These are phyloP conservation scores for Chrysoporthe deuterocubensis DNA, from an alignment of 2,329 filamentous ascomycete genomes.

Conservation along the genomic window DNA sequence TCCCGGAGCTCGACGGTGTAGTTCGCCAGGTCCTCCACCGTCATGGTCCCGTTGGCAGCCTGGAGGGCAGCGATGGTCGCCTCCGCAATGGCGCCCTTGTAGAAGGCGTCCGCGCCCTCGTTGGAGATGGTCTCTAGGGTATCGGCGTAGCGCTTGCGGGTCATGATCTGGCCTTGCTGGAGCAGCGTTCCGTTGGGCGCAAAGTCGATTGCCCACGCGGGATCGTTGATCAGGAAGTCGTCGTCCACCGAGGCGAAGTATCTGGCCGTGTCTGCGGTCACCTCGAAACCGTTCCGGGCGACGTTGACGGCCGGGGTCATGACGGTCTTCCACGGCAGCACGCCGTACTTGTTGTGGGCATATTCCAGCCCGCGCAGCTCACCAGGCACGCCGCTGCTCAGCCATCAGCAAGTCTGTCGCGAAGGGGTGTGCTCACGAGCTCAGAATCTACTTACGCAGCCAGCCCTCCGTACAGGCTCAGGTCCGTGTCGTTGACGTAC, in stretches of 20 bases:
- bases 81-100: conserved; percentile 70
- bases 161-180: conserved; percentile 73
- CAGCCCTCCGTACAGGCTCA: conserved; percentile 70
- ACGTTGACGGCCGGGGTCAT: conserved; percentile 72
- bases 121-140: conserved; percentile 73
- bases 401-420: background rate
- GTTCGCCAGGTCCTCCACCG: conserved; percentile 69
- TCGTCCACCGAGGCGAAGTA: conserved; percentile 65
- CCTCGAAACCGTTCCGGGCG: conserved; percentile 72
- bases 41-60: conserved; percentile 75
- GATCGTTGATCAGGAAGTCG: conserved; percentile 71
- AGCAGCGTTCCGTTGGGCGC: conserved; percentile 73
- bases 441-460: conserved; percentile 62
- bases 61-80: conserved; percentile 70
- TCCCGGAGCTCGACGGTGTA: conserved; percentile 71
- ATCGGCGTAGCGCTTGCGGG: conserved; percentile 73
- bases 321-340: conserved; percentile 67
- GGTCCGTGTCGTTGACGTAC: conserved; percentile 71
- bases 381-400: conserved; percentile 63
- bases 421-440: background rate
- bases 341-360: conserved; percentile 70
- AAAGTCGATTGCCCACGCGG: conserved; percentile 82
- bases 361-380: conserved; percentile 76
- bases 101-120: conserved; percentile 70
- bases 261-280: conserved; percentile 71